phyloP scores from a whole-genome alignment of 306 rosid genomes.

The Corylus heterophylla region DNA sequence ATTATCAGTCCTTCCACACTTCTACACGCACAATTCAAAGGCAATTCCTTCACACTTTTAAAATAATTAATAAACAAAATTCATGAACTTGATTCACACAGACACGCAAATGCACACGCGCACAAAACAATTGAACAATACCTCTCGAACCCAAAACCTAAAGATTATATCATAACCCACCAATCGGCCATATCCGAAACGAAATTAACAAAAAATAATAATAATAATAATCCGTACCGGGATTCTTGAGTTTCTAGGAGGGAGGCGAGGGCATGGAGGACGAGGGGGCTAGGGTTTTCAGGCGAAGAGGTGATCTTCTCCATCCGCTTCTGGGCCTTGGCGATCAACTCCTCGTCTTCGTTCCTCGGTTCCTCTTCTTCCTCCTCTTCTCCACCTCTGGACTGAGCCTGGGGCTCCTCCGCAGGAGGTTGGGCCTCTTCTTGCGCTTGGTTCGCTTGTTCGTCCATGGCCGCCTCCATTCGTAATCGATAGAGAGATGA shows the following conservation, averaged over 20 bases:
- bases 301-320: conserved; percentile 70
- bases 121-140: background rate
- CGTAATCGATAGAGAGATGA: background rate
- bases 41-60: background rate
- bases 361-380: conserved; percentile 71
- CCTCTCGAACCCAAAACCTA: background rate
- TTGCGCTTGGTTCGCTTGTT: conserved; percentile 39
- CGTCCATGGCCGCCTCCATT: conserved; percentile 56
- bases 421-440: conserved; percentile 35
- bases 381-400: conserved; percentile 36
- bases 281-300: conserved; percentile 72
- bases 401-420: conserved; percentile 39
- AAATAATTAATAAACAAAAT: background rate
- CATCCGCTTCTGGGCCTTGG: conserved; percentile 77
- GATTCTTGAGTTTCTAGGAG: conserved; percentile 80
- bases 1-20: background rate
- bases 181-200: background rate
- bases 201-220: background rate
- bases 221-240: conserved; percentile 32
- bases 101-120: background rate
- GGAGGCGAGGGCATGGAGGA: conserved; percentile 84
- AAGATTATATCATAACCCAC: background rate
- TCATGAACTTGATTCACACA: background rate
- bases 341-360: conserved; percentile 74
- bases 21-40: background rate